Evolutionary conservation across 768 basidiomycete genomes (phyloP).

Genomic region (Tremella mesenterica): DNA sequence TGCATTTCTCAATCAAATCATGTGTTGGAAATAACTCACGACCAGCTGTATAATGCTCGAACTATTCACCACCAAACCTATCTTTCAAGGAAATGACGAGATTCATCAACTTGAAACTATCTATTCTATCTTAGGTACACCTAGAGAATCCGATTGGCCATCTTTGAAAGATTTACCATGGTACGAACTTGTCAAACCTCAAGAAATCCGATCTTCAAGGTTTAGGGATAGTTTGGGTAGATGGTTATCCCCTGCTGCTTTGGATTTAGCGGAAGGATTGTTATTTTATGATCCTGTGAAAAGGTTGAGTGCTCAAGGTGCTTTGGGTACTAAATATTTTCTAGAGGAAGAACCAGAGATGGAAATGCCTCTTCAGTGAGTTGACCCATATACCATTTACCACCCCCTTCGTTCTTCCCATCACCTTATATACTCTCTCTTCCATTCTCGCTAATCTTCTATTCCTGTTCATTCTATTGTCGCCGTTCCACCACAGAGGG

Average conservation of each 20-base stretch:
- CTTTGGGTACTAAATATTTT: constrained; percentile 78
- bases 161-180: constrained; percentile 77
- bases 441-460: too few species aligned
- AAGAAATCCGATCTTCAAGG: constrained; percentile 60
- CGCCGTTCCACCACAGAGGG: too few species aligned
- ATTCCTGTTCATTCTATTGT: too few species aligned
- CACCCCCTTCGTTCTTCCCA: too few species aligned
- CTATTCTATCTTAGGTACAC: constrained; percentile 83
- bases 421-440: too few species aligned
- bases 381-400: too few species aligned
- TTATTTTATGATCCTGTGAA: constrained; percentile 70
- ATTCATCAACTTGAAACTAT: constrained; percentile 93
- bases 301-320: constrained; percentile 68
- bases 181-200: constrained; percentile 97
- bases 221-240: constrained; percentile 78
- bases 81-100: constrained; percentile 98
- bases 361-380: constrained; percentile 68
- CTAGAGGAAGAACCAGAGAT: constrained; percentile 65
- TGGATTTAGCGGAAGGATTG: constrained; percentile 77
- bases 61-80: constrained; percentile 83
- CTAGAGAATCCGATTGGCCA: constrained; percentile 69
- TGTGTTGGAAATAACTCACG: not conserved
- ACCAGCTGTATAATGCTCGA: constrained; percentile 95
- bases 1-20: not conserved
- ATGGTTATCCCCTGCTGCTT: constrained; percentile 74